Percentiles rank a stretch among this genome's conserved stretches.
Conservation (phyloP, 78 protist genomes). For the Creolimax fragrantissima region DNA sequence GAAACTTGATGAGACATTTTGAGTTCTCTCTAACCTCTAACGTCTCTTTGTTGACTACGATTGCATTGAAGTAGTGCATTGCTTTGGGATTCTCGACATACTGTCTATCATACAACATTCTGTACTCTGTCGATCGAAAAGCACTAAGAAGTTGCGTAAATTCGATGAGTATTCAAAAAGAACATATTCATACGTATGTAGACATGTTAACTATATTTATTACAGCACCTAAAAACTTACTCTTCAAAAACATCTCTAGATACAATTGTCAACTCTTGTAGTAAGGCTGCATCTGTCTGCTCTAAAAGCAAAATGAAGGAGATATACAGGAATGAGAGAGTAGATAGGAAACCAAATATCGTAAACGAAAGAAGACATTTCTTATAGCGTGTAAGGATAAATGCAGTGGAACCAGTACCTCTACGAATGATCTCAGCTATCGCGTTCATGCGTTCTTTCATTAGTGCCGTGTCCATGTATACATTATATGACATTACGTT, state of each 20-base stretch:
- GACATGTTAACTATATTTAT: neutral
- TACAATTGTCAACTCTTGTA: neutral
- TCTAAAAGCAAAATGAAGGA: neutral
- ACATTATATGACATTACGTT: neutral
- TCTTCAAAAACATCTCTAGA: neutral
- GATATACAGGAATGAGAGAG: neutral
- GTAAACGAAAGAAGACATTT: neutral
- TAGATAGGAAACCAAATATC: neutral
- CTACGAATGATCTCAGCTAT: neutral
- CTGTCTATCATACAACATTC: neutral
- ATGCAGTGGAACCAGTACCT: neutral
- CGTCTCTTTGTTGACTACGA: neutral
- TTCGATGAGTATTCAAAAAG: neutral
- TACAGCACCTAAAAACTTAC: neutral
- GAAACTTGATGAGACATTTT: neutral
- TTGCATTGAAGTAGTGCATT: neutral
- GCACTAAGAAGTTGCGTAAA: neutral
- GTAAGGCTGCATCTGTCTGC: neutral
- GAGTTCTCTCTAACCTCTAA: neutral
- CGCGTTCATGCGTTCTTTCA: neutral
- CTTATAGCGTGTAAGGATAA: neutral
- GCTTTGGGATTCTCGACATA: neutral
- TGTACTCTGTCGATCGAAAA: neutral
- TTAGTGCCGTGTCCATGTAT: neutral
- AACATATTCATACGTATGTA: neutral